Evolutionary conservation across 2,329 filamentous ascomycete genomes (phyloP), one percentile per base, ranked within the genome.

Genomic region (Aspergillus tanneri): DNA sequence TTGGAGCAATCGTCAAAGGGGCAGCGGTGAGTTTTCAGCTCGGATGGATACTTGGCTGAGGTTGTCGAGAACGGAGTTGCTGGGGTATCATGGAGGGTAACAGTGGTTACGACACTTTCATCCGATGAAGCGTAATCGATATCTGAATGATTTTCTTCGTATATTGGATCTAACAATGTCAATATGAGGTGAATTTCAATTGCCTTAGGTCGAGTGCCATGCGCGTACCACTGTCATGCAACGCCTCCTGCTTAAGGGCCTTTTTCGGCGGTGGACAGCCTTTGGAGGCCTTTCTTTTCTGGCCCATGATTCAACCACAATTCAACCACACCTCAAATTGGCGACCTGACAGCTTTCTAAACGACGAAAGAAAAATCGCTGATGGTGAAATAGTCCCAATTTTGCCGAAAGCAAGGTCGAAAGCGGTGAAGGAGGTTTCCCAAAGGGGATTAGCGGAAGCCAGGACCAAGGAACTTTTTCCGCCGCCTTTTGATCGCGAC

Each of bases 21-120:
- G 71, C 92, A 96, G 46, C 76, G 74, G 55, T 90, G 85, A 4
- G 83, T 90, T 74, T 95, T 95, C 49, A 83, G 77, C 64, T 82
- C 88, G 34, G 84, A 88, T 3, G 85, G 85, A 52, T 71, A 72
- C 55, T 59, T 70, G 24, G 66, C 65, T 19, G 71, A 71, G 10
- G 73, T 71, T 3, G 80, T 77, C 3, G 78, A 80, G 46, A 73
- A 65, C 6, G 78, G 76, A 3, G 78, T 81, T 16, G 72, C 59
- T 7, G 78, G 77, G 1, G 78, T 80, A 32, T 74, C 69, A n/a
- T 69, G 62, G 36, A 67, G 57, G 34, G 61, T 63, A 36, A 67
- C 60, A 24, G 63, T 63, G 9, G 62, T 55, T 2, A 56, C 30
- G 23, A 65, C 68, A 1, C 56, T 48, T 27, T 63, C 64, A 19